Base-by-base conservation (phyloP, 23 red algal species). In the Gracilaria vermiculophylla region DNA sequence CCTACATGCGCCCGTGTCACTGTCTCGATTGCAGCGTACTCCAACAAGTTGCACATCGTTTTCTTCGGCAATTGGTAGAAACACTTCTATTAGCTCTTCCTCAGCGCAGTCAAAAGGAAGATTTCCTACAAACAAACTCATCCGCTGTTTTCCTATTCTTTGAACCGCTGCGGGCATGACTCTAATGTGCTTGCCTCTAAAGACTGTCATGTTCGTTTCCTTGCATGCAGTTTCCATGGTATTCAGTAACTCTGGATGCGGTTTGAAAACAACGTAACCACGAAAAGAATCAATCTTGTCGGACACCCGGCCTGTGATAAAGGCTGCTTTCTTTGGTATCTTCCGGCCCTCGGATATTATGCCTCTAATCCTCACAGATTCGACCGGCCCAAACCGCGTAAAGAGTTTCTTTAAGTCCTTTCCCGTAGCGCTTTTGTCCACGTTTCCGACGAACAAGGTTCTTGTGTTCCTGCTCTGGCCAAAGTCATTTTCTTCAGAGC, bases 391-490 rank as follows among this genome's bases (percentile, higher is more conserved):
- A 54, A 80, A 89, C 13, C 43, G 36, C 32, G 56, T 53, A 70
- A 98, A 98, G 23, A 98, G 80, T 27, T 76, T 65, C 39, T 76
- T 80, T n/a, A 98, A 77, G 2, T 94, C 86, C 39, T 85, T 88
- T 58, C 82, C 42, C 25, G 41, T 53, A 16, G 88, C 87, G 19
- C 53, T 36, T 6, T 65, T 51, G 58, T 92, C 70, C 25, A 98
- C 80, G 39, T 98, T 98, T 65, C 96, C 96, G 3, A 94, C 91
- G 62, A 94, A 98, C 0, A 94, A 27, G 19, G 96, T 98, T 57
- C 95, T 79, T 5, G 41, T 28, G 2, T 91, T 25, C 37, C 86
- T 80, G 67, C 67, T 73, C 24, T 73, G 36, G 25, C 36, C 36
- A n/a, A 10, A 45, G 36, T 73, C 67, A 36, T 71, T 79, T 33